Base-by-base conservation (phyloP, 225 moss, liverwort and hornwort genomes). In the Pleurozium schreberi region DNA sequence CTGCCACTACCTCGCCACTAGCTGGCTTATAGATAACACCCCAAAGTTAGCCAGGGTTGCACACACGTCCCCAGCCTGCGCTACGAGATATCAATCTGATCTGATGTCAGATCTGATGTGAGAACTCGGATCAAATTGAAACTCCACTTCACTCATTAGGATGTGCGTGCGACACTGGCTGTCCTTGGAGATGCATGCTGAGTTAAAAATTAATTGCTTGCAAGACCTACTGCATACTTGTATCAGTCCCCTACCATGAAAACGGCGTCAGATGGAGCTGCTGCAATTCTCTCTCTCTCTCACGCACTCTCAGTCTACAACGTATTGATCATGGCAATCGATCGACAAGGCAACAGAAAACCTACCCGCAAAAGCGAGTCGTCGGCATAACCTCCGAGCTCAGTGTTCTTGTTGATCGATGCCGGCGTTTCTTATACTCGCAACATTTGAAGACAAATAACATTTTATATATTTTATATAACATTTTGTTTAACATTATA, bases 41-140 rank as follows among this genome's bases (percentile, higher is more conserved):
- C 9, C 52, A 52, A 83, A 18, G 52, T 0, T 36, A 18, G 12
- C 38, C 0, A 0, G 10, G 12, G 0, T 0, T n/a, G 11, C 83
- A 83, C 2, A 4, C 66, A 38, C 1, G 4, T 62, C 33, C 22
- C 5, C 7, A 20, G 27, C 8, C 5, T 61, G 13, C 4, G 9
- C 6, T 43, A 14, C 5, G 4, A 31, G 30, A 81, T 42, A 81
- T 61, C 31, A 31, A 33, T 81, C 43, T 27, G 31, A 25, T 45
- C 57, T 49, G 11, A 11, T n/a, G n/a, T n/a, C n/a, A n/a, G n/a
- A n/a, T n/a, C n/a, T n/a, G n/a, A n/a, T n/a, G 3, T 20, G 31
- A 81, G 43, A 81, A 43, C 14, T 61, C 1, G 38, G 34, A 64
- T 64, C 31, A 82, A 8, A 64, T 49, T 3, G 60, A 81, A 81